Percentiles rank a stretch among this genome's conserved stretches.
Conservation (phyloP, 805 yeast species). For the Lachancea waltii region DNA sequence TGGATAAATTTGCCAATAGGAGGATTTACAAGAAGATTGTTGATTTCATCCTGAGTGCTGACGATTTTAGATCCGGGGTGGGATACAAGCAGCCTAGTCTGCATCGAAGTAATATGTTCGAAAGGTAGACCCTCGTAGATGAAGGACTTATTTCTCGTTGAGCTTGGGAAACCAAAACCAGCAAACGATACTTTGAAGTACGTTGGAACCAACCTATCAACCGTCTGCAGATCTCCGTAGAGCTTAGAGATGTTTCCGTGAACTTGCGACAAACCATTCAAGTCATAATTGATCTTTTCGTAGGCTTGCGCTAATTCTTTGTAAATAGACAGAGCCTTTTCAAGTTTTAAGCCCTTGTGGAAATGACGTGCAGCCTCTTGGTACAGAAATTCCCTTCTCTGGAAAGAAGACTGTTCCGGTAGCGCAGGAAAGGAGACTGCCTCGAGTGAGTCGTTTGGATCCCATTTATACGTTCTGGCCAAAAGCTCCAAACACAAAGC, state of each 20-base stretch:
- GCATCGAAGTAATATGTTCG: constrained; percentile 80
- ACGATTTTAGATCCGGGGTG: constrained; percentile 80
- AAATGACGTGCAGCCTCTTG: constrained; percentile 66
- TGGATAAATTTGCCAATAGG: constrained; percentile 70
- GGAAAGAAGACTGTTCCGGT: constrained; percentile 77
- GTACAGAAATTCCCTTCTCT: constrained; percentile 66
- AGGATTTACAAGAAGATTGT: constrained; percentile 40
- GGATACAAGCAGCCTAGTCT: constrained; percentile 61
- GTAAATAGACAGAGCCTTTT: constrained; percentile 72
- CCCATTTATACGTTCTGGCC: constrained; percentile 75
- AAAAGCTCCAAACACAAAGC: constrained; percentile 73
- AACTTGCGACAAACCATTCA: constrained; percentile 65
- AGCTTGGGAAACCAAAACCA: constrained; percentile 78
- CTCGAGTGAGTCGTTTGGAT: constrained; percentile 48
- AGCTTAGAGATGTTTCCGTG: constrained; percentile 61
- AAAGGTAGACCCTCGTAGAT: constrained; percentile 83
- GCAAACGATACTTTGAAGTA: constrained; percentile 73
- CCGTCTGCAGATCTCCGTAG: constrained; percentile 58
- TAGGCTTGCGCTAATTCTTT: constrained; percentile 74
- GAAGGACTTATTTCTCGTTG: constrained; percentile 68
- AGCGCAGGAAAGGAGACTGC: constrained; percentile 58
- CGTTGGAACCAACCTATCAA: constrained; percentile 69
- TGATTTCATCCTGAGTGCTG: constrained; percentile 50
- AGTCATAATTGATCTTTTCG: constrained; percentile 64
- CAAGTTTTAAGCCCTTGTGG: constrained; percentile 63